Evolutionary conservation across 768 basidiomycete species (phyloP).

Genomic region (Lactarius sanguifluus): DNA sequence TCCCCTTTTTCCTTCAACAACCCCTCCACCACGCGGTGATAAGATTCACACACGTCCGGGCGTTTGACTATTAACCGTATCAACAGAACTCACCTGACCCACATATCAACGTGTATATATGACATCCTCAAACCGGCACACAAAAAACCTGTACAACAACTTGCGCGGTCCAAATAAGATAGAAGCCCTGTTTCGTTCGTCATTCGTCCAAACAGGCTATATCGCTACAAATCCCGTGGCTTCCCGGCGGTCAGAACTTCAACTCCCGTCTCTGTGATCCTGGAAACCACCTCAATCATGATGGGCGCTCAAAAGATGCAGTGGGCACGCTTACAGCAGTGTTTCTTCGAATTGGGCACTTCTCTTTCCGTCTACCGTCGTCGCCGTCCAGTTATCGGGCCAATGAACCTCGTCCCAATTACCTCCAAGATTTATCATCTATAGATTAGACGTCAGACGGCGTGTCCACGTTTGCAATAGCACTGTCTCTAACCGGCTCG

Average conservation of each 20-base stretch:
- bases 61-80: conserved; percentile 5
- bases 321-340: conserved; percentile 64
- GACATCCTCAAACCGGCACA: conserved; percentile 13
- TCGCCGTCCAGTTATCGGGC: conserved; percentile 97
- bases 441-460: conserved; percentile 30
- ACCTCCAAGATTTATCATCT: conserved; percentile 92
- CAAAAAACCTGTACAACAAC: conserved; percentile 15
- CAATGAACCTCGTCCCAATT: conserved; percentile 79
- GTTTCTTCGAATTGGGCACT: conserved; percentile 99
- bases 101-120: conserved; percentile 11
- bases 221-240: conserved; percentile 36
- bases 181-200: conserved; percentile 16
- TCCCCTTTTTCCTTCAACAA: not conserved
- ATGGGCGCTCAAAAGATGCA: conserved; percentile 8
- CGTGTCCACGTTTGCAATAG: conserved; percentile 12
- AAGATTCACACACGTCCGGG: conserved; percentile 18
- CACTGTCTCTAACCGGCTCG: conserved; percentile 57
- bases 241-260: conserved; percentile 77
- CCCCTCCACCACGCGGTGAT: conserved; percentile 15
- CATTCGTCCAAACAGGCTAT: conserved; percentile 24
- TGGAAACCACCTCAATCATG: conserved; percentile 38
- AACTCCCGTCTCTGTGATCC: conserved; percentile 88
- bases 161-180: conserved; percentile 20
- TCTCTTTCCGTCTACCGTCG: conserved; percentile 83
- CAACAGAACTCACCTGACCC: conserved; percentile 13